Evolutionary conservation across 768 basidiomycete genomes (phyloP), one percentile per base, ranked within the genome.

Genomic region (Dacryopinax spathularia): DNA sequence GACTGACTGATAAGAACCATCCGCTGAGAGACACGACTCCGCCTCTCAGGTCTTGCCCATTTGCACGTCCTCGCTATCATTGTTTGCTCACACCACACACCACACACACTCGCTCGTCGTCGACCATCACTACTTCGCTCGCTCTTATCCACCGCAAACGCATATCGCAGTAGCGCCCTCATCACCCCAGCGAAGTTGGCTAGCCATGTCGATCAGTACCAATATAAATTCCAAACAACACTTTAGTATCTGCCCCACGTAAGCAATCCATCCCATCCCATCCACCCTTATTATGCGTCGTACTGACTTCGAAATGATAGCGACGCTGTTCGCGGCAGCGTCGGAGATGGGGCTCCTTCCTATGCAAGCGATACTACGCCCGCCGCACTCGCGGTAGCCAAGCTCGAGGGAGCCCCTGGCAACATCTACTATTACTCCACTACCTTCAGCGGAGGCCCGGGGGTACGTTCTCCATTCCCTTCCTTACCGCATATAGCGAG

Each of bases 201-300:
- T 64, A 75, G 76, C 71, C 78, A 90, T 89, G 88, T 88, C 86
- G 79, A 80, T 84, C 78, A 81, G 79, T 63, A 83, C 83, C 78
- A 82, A 83, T 70, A 90, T 84, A 86, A 77, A 79, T 75, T 77
- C 78, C 72, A 84, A 86, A 80, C 81, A 79, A 70, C 82, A 83
- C 82, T 92, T 82, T 91, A 92, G 88, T 92, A 85, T 87, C 84
- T 81, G 89, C 90, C 90, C 90, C 90, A 81, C 88, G 89, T 92
- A 81, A 62, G 85, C 12, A 61, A 35, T 18, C 36, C 16, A 12
- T 34, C 18, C 16, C 34, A 18, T 12, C 22, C 43, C 36, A 61
- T 34, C 15, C 44, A 9, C 25, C 18, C 33, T 34, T 22, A 37
- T 59, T 20, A 16, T 39, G 35, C 56, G 31, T 12, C 18, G 59